phyloP scores from a whole-genome alignment of 768 basidiomycete species.

The Boletus subparvulus region DNA sequence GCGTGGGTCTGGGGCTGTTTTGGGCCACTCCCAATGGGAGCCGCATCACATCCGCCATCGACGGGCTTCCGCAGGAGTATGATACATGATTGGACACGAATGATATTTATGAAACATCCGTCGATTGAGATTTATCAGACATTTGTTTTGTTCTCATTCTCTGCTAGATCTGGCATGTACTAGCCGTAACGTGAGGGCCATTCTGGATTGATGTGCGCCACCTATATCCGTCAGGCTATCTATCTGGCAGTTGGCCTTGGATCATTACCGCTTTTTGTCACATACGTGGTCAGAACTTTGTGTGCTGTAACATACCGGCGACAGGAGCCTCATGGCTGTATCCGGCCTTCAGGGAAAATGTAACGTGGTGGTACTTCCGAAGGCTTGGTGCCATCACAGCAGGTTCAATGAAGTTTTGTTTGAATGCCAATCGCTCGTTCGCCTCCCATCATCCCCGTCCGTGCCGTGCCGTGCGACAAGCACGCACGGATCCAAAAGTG shows the following conservation, averaged over 20 bases:
- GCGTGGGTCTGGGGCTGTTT: constrained; percentile 19
- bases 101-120: constrained; percentile 23
- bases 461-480: not conserved
- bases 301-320: constrained; percentile 18
- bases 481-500: constrained; percentile 17
- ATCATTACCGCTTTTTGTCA: constrained; percentile 26
- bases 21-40: constrained; percentile 10
- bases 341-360: constrained; percentile 16
- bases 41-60: constrained; percentile 18
- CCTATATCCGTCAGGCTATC: constrained; percentile 15
- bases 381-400: constrained; percentile 7
- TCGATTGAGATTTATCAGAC: constrained; percentile 14
- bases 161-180: not conserved
- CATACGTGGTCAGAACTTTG: constrained; percentile 13
- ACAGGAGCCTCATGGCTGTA: constrained; percentile 12
- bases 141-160: constrained; percentile 10
- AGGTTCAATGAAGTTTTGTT: constrained; percentile 10
- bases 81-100: constrained; percentile 10
- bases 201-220: constrained; percentile 18
- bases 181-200: constrained; percentile 13
- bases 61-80: constrained; percentile 23
- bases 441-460: constrained; percentile 1
- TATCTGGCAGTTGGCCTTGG: constrained; percentile 7
- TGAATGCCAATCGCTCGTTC: constrained; percentile 5
- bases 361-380: constrained; percentile 13